phyloP scores from a whole-genome alignment of 495 filamentous ascomycete genomes.

The Aspergillus panamensis region DNA sequence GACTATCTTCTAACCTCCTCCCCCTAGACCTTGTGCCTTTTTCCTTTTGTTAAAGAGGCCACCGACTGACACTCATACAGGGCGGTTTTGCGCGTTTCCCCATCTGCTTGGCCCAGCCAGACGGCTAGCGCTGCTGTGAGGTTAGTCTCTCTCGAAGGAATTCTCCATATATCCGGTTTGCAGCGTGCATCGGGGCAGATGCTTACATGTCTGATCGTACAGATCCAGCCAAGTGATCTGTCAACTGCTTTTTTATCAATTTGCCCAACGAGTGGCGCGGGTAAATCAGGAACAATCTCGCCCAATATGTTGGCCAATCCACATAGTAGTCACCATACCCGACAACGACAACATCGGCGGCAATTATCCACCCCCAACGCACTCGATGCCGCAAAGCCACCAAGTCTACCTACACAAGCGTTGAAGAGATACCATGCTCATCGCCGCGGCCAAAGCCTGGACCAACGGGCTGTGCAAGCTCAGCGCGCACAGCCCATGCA shows the following conservation, averaged over 20 bases:
- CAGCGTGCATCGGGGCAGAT: slow-evolving; percentile 12
- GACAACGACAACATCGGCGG: slow-evolving; percentile 74
- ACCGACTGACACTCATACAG: slow-evolving; percentile 43
- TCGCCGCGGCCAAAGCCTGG: slow-evolving; percentile 75
- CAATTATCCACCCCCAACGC: slow-evolving; percentile 82
- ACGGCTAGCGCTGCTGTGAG: slow-evolving; percentile 25
- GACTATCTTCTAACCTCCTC: slow-evolving; percentile 14
- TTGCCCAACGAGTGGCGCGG: slow-evolving; percentile 15
- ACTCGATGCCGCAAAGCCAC: slow-evolving; percentile 65
- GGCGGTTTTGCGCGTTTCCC: slow-evolving; percentile 16
- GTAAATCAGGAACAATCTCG: slow-evolving; percentile 5
- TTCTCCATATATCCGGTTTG: slow-evolving; percentile 7
- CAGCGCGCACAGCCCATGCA: slow-evolving; percentile 41
- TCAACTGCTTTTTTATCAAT: slow-evolving; percentile 17
- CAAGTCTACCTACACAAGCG: slow-evolving; percentile 54
- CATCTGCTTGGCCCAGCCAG: slow-evolving; percentile 26
- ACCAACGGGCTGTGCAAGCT: slow-evolving; percentile 56
- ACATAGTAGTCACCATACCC: slow-evolving; percentile 60
- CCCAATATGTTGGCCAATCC: slow-evolving; percentile 74
- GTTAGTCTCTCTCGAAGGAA: slow-evolving; percentile 17
- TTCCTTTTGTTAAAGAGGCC: slow-evolving; percentile 25
- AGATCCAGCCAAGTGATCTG: slow-evolving; percentile 19
- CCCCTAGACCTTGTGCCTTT: slow-evolving; percentile 16
- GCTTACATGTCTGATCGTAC: slow-evolving; percentile 16
- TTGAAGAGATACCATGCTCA: slow-evolving; percentile 54